Evolutionary conservation across 495 filamentous ascomycete species (phyloP).

Genomic region (Hyaloscypha hepaticicola): DNA sequence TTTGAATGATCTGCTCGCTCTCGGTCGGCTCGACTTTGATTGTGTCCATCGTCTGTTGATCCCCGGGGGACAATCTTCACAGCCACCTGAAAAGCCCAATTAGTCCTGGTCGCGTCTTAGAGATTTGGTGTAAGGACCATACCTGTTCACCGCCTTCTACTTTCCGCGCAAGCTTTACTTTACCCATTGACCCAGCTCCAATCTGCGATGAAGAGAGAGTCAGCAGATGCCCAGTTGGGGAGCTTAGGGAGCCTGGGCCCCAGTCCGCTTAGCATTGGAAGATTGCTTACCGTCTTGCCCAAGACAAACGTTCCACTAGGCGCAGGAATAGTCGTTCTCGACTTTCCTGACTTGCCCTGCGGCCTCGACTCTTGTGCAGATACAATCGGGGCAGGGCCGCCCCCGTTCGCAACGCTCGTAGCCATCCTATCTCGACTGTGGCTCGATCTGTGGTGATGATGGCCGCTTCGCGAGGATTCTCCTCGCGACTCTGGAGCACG

Average conservation of each 20-base stretch:
- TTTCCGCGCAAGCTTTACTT: slow-evolving; percentile 85
- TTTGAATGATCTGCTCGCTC: slow-evolving; percentile 93
- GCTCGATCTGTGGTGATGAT: slow-evolving; percentile 11
- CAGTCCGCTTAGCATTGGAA: neutral
- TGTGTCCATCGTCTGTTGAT: slow-evolving; percentile 70
- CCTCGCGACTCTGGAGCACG: slow-evolving; percentile 33
- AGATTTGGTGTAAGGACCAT: slow-evolving; percentile 24
- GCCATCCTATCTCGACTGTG: slow-evolving; percentile 29
- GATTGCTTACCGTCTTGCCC: slow-evolving; percentile 66
- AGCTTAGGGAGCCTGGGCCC: neutral
- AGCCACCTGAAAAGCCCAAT: slow-evolving; percentile 61
- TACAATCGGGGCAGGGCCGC: slow-evolving; percentile 44
- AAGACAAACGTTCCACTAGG: slow-evolving; percentile 86
- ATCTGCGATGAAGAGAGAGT: slow-evolving; percentile 43
- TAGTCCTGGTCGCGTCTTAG: neutral
- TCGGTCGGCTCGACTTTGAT: slow-evolving; percentile 74
- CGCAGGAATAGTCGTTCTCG: slow-evolving; percentile 80
- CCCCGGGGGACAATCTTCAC: slow-evolving; percentile 96
- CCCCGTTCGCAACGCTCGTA: slow-evolving; percentile 42
- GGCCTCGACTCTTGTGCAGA: slow-evolving; percentile 45
- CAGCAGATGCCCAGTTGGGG: neutral
- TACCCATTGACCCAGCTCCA: slow-evolving; percentile 96
- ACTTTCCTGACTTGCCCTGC: slow-evolving; percentile 53
- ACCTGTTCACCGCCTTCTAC: slow-evolving; percentile 81
- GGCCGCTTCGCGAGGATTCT: slow-evolving; percentile 18